These are phyloP conservation scores for Thelonectria blattea DNA, from an alignment of 2,329 filamentous ascomycete genomes.

Conservation along the genomic window DNA sequence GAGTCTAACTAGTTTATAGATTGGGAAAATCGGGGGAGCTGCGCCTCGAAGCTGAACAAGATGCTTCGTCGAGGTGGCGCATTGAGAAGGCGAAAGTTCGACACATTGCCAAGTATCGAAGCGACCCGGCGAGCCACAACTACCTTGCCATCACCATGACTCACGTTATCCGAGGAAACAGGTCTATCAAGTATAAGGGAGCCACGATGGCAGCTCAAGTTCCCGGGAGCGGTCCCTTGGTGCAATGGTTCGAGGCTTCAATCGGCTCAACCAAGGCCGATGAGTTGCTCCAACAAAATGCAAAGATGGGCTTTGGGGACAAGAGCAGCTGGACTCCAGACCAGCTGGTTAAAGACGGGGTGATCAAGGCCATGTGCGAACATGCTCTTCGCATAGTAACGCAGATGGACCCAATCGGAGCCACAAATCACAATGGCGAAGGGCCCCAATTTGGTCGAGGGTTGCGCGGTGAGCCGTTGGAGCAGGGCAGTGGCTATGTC, in stretches of 20 bases:
- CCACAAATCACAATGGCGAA: constrained; percentile 37
- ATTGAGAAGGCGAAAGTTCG: constrained; percentile 30
- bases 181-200: constrained; percentile 11
- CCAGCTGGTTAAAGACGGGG: constrained; percentile 27
- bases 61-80: constrained; percentile 7
- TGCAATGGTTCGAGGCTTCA: constrained; percentile 40
- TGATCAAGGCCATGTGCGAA: constrained; percentile 37
- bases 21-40: constrained; percentile 24
- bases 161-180: constrained; percentile 22
- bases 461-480: constrained; percentile 13
- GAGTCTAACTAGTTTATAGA: constrained; percentile 24
- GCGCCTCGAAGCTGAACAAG: constrained; percentile 23
- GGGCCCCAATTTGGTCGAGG: constrained; percentile 14
- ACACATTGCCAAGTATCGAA: constrained; percentile 34
- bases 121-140: constrained; percentile 14
- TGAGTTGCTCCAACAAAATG: constrained; percentile 36
- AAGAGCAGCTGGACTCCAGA: constrained; percentile 35
- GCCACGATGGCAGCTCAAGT: constrained; percentile 14
- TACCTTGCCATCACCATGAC: constrained; percentile 36
- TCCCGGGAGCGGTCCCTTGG: constrained; percentile 16
- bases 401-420: constrained; percentile 42
- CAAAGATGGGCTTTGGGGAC: constrained; percentile 36
- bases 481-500: constrained; percentile 2
- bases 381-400: constrained; percentile 40
- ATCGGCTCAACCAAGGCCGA: constrained; percentile 34